Evolutionary conservation across 768 basidiomycete genomes (phyloP).

Genomic region (Phylloporus rhodoxanthus): DNA sequence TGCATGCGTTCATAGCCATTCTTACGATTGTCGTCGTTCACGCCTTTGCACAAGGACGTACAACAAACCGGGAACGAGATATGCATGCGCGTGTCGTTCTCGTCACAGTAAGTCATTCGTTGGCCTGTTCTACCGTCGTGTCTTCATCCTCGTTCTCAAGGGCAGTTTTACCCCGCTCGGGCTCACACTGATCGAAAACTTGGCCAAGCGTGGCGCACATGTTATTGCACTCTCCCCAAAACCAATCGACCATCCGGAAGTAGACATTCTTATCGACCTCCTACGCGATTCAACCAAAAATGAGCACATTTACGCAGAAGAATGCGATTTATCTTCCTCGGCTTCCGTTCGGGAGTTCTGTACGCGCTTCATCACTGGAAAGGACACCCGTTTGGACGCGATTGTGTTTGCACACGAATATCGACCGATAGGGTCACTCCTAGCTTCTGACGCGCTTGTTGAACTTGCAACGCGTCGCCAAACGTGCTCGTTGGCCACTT

Average conservation of each 20-base stretch:
- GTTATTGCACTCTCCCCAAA: slow-evolving; percentile 67
- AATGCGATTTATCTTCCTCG: slow-evolving; percentile 66
- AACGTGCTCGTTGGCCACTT: slow-evolving; percentile 57
- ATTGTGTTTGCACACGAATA: slow-evolving; percentile 78
- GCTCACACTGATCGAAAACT: slow-evolving; percentile 54
- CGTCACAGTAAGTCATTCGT: slow-evolving; percentile 50
- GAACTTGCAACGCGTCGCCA: slow-evolving; percentile 39
- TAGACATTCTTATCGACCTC: slow-evolving; percentile 58
- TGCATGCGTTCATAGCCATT: slow-evolving; percentile 45
- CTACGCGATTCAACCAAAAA: slow-evolving; percentile 67
- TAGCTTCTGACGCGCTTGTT: slow-evolving; percentile 26
- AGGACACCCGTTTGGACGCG: slow-evolving; percentile 69
- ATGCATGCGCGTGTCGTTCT: slow-evolving; percentile 67
- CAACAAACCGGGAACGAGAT: slow-evolving; percentile 68
- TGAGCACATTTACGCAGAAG: slow-evolving; percentile 72
- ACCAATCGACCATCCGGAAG: slow-evolving; percentile 42
- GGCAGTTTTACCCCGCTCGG: slow-evolving; percentile 74
- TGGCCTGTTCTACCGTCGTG: neutral
- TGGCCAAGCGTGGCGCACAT: slow-evolving; percentile 74
- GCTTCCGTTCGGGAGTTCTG: slow-evolving; percentile 66
- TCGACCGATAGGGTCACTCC: slow-evolving; percentile 50
- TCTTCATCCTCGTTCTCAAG: slow-evolving; percentile 31
- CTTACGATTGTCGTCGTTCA: slow-evolving; percentile 43
- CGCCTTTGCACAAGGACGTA: slow-evolving; percentile 61
- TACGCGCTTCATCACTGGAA: slow-evolving; percentile 56